A percentile compares a stretch with the other conserved stretches of the same genome.
Evolutionary conservation across 306 rosid species (phyloP).

Genomic region (Casuarina cunninghamiana): DNA sequence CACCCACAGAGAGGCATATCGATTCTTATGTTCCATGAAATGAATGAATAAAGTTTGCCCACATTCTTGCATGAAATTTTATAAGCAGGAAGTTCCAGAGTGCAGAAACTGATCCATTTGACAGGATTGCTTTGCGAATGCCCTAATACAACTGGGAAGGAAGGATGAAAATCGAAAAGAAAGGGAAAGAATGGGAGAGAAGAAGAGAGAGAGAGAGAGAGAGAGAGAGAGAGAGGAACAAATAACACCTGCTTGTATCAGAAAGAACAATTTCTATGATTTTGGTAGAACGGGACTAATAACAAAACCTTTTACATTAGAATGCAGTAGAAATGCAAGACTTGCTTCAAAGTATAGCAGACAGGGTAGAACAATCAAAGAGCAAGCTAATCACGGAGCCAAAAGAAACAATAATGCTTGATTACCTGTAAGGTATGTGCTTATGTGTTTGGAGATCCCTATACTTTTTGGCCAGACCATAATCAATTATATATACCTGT

Average conservation of each 20-base stretch:
- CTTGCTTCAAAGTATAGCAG: not conserved
- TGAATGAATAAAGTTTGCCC: not conserved
- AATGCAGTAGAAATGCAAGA: not conserved
- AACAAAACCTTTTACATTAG: too few species aligned
- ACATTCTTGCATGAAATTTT: not conserved
- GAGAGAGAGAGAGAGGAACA: too few species aligned
- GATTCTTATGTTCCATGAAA: not conserved
- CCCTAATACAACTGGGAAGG: too few species aligned
- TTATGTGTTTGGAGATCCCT: conserved; percentile 97
- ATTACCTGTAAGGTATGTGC: conserved; percentile 97
- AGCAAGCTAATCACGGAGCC: not conserved
- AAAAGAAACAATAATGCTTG: conserved; percentile 25
- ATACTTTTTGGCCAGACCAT: conserved; percentile 93
- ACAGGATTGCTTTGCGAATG: too few species aligned
- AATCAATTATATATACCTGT: conserved; percentile 94
- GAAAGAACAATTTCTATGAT: not conserved
- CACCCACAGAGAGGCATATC: not conserved
- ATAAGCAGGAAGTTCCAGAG: not conserved
- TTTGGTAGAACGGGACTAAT: not conserved
- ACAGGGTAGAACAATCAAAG: not conserved
- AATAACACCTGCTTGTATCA: not conserved
- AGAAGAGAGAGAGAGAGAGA: too few species aligned
- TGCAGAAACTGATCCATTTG: not conserved
- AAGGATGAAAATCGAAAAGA: too few species aligned
- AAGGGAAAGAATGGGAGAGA: too few species aligned